These are phyloP conservation scores for Oxytropis ochrocephala DNA, from an alignment of 306 rosid species.

Conservation along the genomic window DNA sequence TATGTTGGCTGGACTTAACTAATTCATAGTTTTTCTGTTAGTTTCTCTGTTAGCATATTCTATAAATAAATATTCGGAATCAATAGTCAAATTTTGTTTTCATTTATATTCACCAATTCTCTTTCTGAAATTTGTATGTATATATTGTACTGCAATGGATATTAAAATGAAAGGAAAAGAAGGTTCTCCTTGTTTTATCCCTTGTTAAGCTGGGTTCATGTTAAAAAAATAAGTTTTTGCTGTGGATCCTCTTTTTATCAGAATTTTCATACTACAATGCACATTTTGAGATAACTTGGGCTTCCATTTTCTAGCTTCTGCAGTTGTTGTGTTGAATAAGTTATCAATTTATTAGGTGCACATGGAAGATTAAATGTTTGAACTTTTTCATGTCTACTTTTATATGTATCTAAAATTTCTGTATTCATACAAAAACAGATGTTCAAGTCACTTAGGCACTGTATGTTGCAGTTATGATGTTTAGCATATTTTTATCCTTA, in stretches of 20 bases:
- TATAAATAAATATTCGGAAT: background rate
- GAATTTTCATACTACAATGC: background rate
- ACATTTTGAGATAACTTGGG: background rate
- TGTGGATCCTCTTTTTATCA: background rate
- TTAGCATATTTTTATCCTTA: background rate
- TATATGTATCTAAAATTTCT: no score
- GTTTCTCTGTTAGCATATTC: no score
- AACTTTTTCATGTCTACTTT: no score
- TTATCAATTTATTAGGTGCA: background rate
- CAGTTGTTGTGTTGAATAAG: background rate
- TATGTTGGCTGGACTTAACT: background rate
- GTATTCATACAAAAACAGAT: background rate
- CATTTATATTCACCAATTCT: background rate
- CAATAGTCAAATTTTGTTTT: background rate
- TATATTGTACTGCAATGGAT: background rate
- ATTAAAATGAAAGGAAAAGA: background rate
- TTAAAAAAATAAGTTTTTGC: background rate
- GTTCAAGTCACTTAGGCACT: background rate
- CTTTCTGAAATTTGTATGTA: background rate
- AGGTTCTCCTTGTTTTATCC: background rate
- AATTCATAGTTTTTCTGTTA: background rate
- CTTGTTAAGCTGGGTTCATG: background rate
- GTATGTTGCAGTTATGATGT: background rate
- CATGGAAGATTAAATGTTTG: background rate
- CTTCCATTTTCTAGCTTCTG: background rate